Conservation (phyloP, 805 yeast species). For the Spencermartinsiella europaea region DNA sequence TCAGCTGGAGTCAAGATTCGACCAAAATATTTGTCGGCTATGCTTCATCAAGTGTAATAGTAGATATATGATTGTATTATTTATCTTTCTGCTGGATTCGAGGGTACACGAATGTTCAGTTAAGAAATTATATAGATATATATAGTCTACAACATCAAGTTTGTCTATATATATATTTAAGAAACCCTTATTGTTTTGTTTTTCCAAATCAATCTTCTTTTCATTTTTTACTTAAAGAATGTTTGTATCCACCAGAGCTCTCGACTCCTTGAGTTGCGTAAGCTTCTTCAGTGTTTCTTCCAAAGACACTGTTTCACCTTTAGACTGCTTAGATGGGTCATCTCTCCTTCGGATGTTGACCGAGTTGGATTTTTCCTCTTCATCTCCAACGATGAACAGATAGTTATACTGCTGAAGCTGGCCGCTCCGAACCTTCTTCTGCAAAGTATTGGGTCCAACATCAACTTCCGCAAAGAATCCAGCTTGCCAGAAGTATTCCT, state of each 20-base stretch:
- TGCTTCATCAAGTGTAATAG: constrained; percentile 13
- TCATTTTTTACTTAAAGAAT: constrained; percentile 1
- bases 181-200: neutral
- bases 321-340: constrained; percentile 80
- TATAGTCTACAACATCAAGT: too few species aligned
- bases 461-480: constrained; percentile 93
- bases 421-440: constrained; percentile 96
- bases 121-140: too few species aligned
- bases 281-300: constrained; percentile 69
- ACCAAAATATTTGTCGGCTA: constrained; percentile 19
- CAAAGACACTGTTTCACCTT: constrained; percentile 70
- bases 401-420: constrained; percentile 93
- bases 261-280: constrained; percentile 59
- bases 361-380: constrained; percentile 69
- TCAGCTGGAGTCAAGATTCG: constrained; percentile 20
- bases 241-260: constrained; percentile 12
- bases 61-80: neutral
- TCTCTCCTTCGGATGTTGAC: constrained; percentile 98
- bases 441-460: constrained; percentile 90
- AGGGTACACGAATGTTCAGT: too few species aligned
- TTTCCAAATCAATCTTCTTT: neutral
- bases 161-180: too few species aligned
- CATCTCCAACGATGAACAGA: constrained; percentile 95
- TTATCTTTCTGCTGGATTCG: neutral
- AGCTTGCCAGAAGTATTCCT: constrained; percentile 53